phyloP scores from a whole-genome alignment of 108 stramenopile genomes.

The Seminavis robusta region DNA sequence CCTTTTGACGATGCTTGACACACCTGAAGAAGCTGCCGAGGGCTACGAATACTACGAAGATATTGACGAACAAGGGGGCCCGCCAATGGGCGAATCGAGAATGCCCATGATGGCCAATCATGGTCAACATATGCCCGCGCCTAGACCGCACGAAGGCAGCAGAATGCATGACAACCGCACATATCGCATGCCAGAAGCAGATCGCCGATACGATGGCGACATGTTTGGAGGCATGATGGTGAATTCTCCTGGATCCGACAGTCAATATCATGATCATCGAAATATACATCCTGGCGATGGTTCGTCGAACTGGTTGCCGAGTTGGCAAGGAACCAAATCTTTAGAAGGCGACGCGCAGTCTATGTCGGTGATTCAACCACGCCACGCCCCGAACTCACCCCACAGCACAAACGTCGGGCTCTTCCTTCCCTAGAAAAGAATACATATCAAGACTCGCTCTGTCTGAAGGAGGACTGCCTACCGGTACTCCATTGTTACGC shows the following conservation, averaged over 20 bases:
- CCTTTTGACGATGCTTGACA: conserved; percentile 78
- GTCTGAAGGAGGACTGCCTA: too few relatives aligned
- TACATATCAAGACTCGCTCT: too few relatives aligned
- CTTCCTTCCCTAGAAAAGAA: conserved; percentile 17
- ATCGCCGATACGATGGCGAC: too few relatives aligned
- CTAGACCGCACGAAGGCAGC: background rate
- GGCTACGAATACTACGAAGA: conserved; percentile 17
- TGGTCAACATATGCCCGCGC: background rate
- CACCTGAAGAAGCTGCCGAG: conserved; percentile 47
- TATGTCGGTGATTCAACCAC: conserved; percentile 7
- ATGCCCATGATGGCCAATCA: background rate
- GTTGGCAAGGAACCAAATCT: conserved; percentile 17
- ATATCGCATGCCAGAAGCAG: background rate
- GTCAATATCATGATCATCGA: too few relatives aligned
- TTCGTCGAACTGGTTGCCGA: conserved; percentile 7
- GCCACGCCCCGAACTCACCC: conserved; percentile 3
- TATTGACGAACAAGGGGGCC: conserved; percentile 9
- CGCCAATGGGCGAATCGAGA: too few relatives aligned
- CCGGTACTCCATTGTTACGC: too few relatives aligned
- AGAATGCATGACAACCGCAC: background rate
- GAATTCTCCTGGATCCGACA: too few relatives aligned
- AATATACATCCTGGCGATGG: too few relatives aligned
- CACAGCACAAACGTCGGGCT: conserved; percentile 26
- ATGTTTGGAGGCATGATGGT: too few relatives aligned
- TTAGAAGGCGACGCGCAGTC: conserved; percentile 23